phyloP scores from a whole-genome alignment of 257 asterid genomes.

The Penstemon barbatus region DNA sequence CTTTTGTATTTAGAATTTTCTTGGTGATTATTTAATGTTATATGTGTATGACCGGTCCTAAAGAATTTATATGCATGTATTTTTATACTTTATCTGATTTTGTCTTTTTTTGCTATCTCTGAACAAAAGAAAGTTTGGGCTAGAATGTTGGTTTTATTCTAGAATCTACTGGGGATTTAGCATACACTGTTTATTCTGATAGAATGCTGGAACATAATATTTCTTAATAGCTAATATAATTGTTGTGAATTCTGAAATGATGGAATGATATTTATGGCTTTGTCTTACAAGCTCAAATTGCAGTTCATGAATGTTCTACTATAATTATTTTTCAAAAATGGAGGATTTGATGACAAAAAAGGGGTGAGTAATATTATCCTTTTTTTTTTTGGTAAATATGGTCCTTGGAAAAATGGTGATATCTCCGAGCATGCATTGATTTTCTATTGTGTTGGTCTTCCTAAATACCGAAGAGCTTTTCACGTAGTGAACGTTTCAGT shows the following conservation, averaged over 20 bases:
- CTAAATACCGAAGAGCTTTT: neutral
- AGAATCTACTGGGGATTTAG: neutral
- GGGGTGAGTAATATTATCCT: neutral
- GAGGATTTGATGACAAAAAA: neutral
- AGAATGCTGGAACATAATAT: constrained; percentile 8
- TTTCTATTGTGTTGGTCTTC: constrained; percentile 12
- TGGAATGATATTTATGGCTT: neutral
- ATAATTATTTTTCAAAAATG: neutral
- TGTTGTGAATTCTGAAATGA: neutral
- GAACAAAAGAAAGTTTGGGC: neutral
- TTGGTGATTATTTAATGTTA: neutral
- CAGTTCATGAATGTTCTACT: neutral
- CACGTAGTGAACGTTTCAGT: neutral
- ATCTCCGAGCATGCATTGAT: constrained; percentile 6
- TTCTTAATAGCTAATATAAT: neutral
- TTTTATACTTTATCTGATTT: neutral
- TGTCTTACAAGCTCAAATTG: constrained; percentile 3
- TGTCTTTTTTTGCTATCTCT: neutral
- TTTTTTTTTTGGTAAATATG: neutral
- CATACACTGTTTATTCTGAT: constrained; percentile 3
- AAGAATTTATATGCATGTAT: no score
- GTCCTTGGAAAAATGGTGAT: neutral
- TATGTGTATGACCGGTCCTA: neutral
- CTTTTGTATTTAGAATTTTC: neutral
- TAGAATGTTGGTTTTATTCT: constrained; percentile 1